Evolutionary conservation across 2,329 filamentous ascomycete genomes (phyloP).

Genomic region (Aspergillus spinulosporus): DNA sequence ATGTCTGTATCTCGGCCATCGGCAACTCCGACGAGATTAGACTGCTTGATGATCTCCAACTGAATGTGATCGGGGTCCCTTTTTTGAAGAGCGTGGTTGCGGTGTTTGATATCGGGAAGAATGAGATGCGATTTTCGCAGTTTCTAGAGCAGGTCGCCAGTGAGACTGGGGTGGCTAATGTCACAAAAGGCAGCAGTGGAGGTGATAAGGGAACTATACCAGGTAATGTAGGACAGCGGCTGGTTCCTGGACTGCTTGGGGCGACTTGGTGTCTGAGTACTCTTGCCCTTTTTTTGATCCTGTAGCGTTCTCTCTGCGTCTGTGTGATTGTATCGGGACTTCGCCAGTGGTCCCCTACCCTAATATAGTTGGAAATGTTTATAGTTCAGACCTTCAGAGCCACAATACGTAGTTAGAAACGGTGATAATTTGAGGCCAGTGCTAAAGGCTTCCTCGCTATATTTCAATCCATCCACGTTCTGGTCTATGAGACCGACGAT

Average conservation of each 20-base stretch:
- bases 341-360: too few relatives aligned
- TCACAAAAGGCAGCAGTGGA: background rate
- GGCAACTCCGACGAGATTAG: constrained; percentile 31
- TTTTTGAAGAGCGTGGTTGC: constrained; percentile 54
- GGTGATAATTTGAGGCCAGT: too few relatives aligned
- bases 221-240: background rate
- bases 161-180: background rate
- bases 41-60: constrained; percentile 26
- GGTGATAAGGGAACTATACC: background rate
- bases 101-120: constrained; percentile 53
- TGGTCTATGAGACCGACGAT: too few relatives aligned
- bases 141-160: background rate
- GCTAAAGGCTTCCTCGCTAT: too few relatives aligned
- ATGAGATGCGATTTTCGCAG: constrained; percentile 49
- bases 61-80: constrained; percentile 48
- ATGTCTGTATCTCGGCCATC: constrained; percentile 27
- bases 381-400: too few relatives aligned
- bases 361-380: too few relatives aligned
- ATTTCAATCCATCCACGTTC: too few relatives aligned
- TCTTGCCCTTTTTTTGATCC: too few relatives aligned
- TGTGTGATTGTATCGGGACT: too few relatives aligned
- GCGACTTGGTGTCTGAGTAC: too few relatives aligned
- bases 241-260: background rate
- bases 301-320: too few relatives aligned
- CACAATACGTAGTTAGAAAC: too few relatives aligned